Base-by-base conservation (phyloP, 1,139 yeast genomes). In the Tardiomyces blankii region DNA sequence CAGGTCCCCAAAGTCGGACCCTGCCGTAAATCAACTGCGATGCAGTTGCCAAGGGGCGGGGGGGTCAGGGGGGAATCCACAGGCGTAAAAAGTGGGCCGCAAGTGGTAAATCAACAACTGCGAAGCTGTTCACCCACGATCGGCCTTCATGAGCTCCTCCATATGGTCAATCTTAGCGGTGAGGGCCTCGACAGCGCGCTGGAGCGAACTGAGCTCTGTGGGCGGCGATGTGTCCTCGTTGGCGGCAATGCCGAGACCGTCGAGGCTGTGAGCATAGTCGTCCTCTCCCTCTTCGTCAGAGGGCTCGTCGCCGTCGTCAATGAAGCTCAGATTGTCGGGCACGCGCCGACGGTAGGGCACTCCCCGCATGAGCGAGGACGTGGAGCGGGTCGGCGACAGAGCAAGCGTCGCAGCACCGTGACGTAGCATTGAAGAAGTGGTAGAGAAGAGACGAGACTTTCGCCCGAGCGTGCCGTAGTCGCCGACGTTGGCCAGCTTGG, bases 331-430 rank as follows among this genome's bases (percentile, higher is more conserved):
- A 8, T 38, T 35, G 18, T 28, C 42, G 2, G 40, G 40, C 4
- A 42, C 11, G 1, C 14, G 23, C 5, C 16, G 21, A 8, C 32
- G 21, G 23, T 18, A 16, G 23, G 18, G 23, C 9, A 11, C 32
- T 13, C 41, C 32, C 18, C 16, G 33, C n/a, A 47, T 38, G n/a
- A 48, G 38, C 9, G 51, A 45, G 3, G 44, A 44, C 8, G 51
- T 45, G 1, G 54, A 49, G 13, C 54, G 46, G 13, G 54, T 52
- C 2, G 55, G 54, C 11, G 54, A 49, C 13, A 52, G 27, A 1
- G 53, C 49, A 39, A 52, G 41, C 35, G 40, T 33, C 11, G 42
- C 46, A 12, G 45, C 27, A 2, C 48, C 49, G 18, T 51, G 49
- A 3, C 53, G 44, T 12, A 48, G 39, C 25, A 52, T 33, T 2